A percentile compares a stretch with the other conserved stretches of the same genome.
These are phyloP conservation scores for Stereum hirsutum DNA, from an alignment of 1,284 basidiomycete species.

Conservation along the genomic window DNA sequence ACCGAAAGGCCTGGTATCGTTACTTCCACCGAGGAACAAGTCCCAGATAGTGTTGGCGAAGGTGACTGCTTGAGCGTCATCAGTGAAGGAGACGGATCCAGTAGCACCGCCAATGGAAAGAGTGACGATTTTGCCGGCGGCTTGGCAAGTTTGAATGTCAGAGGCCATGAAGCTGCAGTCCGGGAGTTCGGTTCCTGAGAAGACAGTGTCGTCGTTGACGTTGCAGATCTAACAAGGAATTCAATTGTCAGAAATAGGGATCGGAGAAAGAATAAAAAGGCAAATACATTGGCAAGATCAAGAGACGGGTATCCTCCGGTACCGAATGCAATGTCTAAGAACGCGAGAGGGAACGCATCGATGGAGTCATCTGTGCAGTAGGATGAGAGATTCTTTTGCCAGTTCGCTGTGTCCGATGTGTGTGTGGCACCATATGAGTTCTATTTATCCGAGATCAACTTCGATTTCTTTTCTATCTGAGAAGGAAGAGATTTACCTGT, in stretches of 20 bases:
- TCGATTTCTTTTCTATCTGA: no score
- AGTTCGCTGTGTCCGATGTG: conserved; percentile 30
- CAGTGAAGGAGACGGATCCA: conserved; percentile 39
- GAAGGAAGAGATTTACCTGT: no score
- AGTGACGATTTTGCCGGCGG: conserved; percentile 56
- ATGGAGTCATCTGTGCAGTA: conserved; percentile 49
- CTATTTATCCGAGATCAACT: no score
- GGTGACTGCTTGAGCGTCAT: conserved; percentile 37
- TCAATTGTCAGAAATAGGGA: neutral
- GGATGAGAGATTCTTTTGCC: conserved; percentile 36
- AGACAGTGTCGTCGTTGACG: conserved; percentile 27
- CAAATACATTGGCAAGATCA: conserved; percentile 47
- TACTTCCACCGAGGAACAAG: conserved; percentile 52
- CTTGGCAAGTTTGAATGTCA: conserved; percentile 52
- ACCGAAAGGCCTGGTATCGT: conserved; percentile 50
- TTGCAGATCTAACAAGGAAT: conserved; percentile 39
- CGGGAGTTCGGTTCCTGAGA: conserved; percentile 46
- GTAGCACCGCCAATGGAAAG: conserved; percentile 56
- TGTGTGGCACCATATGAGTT: conserved; percentile 50
- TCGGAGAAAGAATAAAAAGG: neutral
- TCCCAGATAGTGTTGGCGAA: conserved; percentile 60
- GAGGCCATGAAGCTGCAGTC: conserved; percentile 45
- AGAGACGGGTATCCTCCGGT: conserved; percentile 47
- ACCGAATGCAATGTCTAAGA: conserved; percentile 47
- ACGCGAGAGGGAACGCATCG: conserved; percentile 49